These are phyloP conservation scores for Penicillium bovifimosum DNA, from an alignment of 495 filamentous ascomycete genomes.

Conservation along the genomic window DNA sequence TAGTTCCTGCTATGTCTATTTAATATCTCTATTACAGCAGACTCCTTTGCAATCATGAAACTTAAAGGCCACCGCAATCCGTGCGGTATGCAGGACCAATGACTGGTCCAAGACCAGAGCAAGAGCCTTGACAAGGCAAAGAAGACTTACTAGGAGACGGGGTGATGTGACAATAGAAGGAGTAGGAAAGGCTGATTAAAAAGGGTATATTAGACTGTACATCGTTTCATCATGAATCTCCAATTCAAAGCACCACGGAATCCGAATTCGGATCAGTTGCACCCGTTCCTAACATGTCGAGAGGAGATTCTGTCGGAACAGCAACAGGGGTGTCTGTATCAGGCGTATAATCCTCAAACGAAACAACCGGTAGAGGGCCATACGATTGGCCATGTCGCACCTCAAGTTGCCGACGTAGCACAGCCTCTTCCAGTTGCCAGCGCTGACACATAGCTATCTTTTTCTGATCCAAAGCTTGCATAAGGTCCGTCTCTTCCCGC, in stretches of 20 bases:
- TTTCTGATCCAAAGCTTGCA: constrained; percentile 44
- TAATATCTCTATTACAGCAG: constrained; percentile 16
- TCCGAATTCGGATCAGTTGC: background rate
- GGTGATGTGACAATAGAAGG: no score
- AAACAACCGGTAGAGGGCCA: constrained; percentile 41
- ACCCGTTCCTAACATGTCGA: background rate
- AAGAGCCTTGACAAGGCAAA: no score
- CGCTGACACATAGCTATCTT: constrained; percentile 45
- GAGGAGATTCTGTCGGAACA: constrained; percentile 11
- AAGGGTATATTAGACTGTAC: background rate
- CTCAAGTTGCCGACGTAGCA: constrained; percentile 57
- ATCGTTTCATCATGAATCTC: constrained; percentile 2
- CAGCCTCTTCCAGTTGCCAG: constrained; percentile 61
- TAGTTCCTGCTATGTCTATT: constrained; percentile 23
- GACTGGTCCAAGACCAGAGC: constrained; percentile 6
- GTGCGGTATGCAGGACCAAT: constrained; percentile 15
- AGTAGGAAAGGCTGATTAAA: constrained; percentile 23
- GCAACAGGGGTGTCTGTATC: constrained; percentile 20
- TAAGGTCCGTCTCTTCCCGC: constrained; percentile 47
- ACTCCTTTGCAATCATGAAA: constrained; percentile 21
- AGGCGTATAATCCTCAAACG: constrained; percentile 22
- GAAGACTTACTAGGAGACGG: no score
- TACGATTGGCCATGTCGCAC: constrained; percentile 42
- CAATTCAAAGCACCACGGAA: background rate
- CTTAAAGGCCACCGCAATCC: constrained; percentile 24